Evolutionary conservation across 768 basidiomycete genomes (phyloP).

Genomic region (Kwoniella sp.): DNA sequence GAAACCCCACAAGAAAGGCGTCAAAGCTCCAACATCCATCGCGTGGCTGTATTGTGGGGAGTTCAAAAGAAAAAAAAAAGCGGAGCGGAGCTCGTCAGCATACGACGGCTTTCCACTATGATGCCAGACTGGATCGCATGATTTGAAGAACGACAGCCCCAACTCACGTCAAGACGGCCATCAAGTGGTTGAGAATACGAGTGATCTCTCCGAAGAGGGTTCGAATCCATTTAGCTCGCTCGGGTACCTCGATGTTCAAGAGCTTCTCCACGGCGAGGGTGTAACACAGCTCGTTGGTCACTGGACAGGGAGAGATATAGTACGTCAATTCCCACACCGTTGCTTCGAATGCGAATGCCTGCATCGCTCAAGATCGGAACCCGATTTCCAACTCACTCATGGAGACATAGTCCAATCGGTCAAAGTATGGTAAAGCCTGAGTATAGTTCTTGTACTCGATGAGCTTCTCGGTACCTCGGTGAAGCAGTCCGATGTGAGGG

Average conservation of each 20-base stretch:
- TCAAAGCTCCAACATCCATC: slow-evolving; percentile 86
- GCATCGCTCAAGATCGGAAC: too few relatives aligned
- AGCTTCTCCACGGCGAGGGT: slow-evolving; percentile 97
- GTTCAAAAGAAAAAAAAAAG: not conserved
- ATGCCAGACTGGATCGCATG: not conserved
- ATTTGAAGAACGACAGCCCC: not conserved
- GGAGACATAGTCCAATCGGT: slow-evolving; percentile 97
- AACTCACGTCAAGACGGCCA: slow-evolving; percentile 81
- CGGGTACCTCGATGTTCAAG: slow-evolving; percentile 94
- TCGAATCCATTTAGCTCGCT: slow-evolving; percentile 96
- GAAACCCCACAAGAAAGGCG: slow-evolving; percentile 99
- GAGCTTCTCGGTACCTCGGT: slow-evolving; percentile 96
- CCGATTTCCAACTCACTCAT: slow-evolving; percentile 77
- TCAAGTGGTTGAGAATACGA: slow-evolving; percentile 91
- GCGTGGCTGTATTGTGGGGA: slow-evolving; percentile 38
- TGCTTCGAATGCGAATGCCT: too few relatives aligned
- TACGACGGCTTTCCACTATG: not conserved
- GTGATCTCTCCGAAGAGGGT: slow-evolving; percentile 97
- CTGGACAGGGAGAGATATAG: slow-evolving; percentile 59
- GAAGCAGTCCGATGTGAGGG: slow-evolving; percentile 86
- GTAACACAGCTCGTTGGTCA: slow-evolving; percentile 99
- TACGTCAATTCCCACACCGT: not conserved
- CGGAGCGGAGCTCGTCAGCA: slow-evolving; percentile 1
- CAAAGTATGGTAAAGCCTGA: slow-evolving; percentile 97
- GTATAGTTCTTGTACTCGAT: slow-evolving; percentile 99